A percentile compares a stretch with the other conserved stretches of the same genome.
Conservation (phyloP, 164 flowering plant genomes). For the Cinnamomum chago region DNA sequence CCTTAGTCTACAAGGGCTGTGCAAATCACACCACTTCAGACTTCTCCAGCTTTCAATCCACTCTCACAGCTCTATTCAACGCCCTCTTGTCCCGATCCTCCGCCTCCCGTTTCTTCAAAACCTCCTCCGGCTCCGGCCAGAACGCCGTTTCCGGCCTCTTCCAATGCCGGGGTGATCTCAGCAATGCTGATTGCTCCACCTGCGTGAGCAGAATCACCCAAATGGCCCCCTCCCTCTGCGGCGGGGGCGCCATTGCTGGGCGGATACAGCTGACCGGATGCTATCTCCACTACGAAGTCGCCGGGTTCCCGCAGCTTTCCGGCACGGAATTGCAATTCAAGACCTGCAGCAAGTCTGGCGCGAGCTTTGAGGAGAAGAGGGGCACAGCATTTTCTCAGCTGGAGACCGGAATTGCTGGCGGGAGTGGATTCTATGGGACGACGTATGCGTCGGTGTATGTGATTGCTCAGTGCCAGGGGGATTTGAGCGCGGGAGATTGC, state of each 20-base stretch:
- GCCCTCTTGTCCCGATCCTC: constrained; percentile 65
- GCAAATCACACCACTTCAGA: constrained; percentile 59
- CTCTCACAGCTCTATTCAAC: constrained; percentile 54
- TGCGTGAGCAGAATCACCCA: constrained; percentile 67
- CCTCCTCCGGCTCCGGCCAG: constrained; percentile 53
- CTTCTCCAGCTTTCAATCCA: constrained; percentile 51
- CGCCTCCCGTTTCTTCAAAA: constrained; percentile 58
- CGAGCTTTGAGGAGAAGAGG: constrained; percentile 55
- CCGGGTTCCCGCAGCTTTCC: constrained; percentile 69
- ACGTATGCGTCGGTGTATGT: constrained; percentile 56
- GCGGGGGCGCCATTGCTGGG: constrained; percentile 47
- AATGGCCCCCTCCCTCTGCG: constrained; percentile 46
- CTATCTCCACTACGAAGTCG: constrained; percentile 59
- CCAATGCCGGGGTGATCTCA: constrained; percentile 91
- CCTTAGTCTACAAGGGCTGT: constrained; percentile 83
- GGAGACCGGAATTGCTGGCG: constrained; percentile 56
- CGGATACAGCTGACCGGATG: constrained; percentile 84
- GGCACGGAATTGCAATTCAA: constrained; percentile 74
- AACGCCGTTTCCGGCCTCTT: constrained; percentile 62
- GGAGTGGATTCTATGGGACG: constrained; percentile 68
- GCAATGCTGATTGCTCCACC: constrained; percentile 56
- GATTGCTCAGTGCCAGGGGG: constrained; percentile 91
- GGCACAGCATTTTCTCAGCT: constrained; percentile 55
- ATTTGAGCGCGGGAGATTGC: constrained; percentile 71
- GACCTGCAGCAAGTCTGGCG: constrained; percentile 51